phyloP scores from a whole-genome alignment of 495 filamentous ascomycete genomes.

The Podospora comata region DNA sequence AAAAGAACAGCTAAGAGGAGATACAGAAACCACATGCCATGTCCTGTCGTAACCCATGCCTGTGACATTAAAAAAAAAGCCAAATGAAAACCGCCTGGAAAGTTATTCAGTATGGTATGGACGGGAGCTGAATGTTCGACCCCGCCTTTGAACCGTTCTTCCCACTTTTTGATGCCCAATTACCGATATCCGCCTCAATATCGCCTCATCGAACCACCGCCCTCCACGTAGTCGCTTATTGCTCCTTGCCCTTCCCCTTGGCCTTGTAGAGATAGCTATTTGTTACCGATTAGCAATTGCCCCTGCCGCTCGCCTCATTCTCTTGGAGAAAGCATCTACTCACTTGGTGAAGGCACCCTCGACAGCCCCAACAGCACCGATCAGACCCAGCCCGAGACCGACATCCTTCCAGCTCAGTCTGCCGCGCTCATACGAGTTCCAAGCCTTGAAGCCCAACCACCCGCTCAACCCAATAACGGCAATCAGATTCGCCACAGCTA shows the following conservation, averaged over 20 bases:
- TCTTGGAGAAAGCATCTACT: slow-evolving; percentile 13
- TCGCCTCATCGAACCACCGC: not conserved
- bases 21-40: not conserved
- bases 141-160: not conserved
- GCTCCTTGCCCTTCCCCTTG: slow-evolving; percentile 40
- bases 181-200: not conserved
- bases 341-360: slow-evolving; percentile 44
- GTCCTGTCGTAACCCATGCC: not conserved
- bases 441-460: slow-evolving; percentile 47
- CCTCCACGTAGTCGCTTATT: slow-evolving; percentile 20
- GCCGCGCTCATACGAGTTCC: slow-evolving; percentile 56
- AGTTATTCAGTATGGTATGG: too few species aligned
- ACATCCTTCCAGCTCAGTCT: slow-evolving; percentile 67
- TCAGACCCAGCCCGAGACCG: slow-evolving; percentile 58
- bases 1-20: slow-evolving; percentile 4
- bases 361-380: slow-evolving; percentile 39
- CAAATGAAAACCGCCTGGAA: not conserved
- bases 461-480: slow-evolving; percentile 45
- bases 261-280: slow-evolving; percentile 33
- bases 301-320: not conserved
- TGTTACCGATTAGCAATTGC: slow-evolving; percentile 3
- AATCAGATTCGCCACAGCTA: slow-evolving; percentile 39
- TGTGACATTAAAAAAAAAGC: not conserved
- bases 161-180: not conserved
- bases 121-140: too few species aligned